These are phyloP conservation scores for Perkinsus marinus DNA, from an alignment of 169 alveolate genomes.

Conservation along the genomic window DNA sequence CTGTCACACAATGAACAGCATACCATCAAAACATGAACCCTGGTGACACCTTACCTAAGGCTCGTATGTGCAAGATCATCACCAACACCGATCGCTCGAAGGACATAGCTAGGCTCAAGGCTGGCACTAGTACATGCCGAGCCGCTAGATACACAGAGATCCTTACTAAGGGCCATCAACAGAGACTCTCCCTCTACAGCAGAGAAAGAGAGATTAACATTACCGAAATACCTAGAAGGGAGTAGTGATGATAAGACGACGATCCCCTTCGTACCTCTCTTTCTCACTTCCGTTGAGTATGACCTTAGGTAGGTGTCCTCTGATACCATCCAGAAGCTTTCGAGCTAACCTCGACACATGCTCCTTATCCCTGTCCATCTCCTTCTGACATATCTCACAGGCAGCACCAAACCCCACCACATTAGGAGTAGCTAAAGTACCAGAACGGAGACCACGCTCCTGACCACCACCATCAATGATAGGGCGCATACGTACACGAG, in stretches of 20 bases:
- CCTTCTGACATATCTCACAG: constrained; percentile 66
- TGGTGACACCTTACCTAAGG: constrained; percentile 43
- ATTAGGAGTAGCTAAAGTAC: constrained; percentile 77
- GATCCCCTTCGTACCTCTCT: not conserved
- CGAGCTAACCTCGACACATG: constrained; percentile 57
- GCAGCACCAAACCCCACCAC: constrained; percentile 95
- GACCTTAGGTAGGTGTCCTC: constrained; percentile 18
- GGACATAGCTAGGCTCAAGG: constrained; percentile 76
- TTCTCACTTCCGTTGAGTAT: constrained; percentile 30
- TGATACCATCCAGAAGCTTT: constrained; percentile 11
- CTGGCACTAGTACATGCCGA: constrained; percentile 79
- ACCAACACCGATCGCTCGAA: constrained; percentile 84
- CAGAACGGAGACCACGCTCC: constrained; percentile 94
- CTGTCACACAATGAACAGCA: no score
- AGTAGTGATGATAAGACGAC: not conserved
- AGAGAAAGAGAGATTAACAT: constrained; percentile 81
- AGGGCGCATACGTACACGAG: constrained; percentile 86
- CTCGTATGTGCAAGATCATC: constrained; percentile 90
- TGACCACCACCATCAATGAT: constrained; percentile 97
- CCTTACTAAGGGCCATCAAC: constrained; percentile 54
- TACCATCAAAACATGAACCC: no score
- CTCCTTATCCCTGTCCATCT: constrained; percentile 76
- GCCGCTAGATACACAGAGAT: constrained; percentile 45
- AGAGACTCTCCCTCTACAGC: constrained; percentile 84
- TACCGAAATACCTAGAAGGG: constrained; percentile 61